phyloP scores from a whole-genome alignment of 2,329 filamentous ascomycete genomes.

The Talaromyces sp. region DNA sequence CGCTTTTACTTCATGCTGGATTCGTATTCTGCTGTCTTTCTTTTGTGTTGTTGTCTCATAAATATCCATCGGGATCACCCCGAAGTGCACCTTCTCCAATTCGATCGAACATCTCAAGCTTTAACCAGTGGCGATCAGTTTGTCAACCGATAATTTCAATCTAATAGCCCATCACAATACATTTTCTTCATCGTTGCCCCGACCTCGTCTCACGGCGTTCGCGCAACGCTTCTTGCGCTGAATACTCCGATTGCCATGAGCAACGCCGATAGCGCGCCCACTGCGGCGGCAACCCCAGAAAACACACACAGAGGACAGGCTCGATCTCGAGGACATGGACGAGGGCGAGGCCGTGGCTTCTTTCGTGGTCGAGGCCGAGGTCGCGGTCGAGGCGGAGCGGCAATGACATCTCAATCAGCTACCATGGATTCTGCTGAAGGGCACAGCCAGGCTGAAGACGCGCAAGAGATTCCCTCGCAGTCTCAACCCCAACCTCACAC shows the following conservation, averaged over 20 bases:
- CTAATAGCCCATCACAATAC: not conserved
- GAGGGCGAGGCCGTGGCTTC: slow-evolving; percentile 14
- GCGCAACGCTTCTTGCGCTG: not conserved
- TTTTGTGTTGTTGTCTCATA: not conserved
- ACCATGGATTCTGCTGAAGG: not conserved
- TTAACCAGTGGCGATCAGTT: not conserved
- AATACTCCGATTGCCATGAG: not conserved
- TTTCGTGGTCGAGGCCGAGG: slow-evolving; percentile 4
- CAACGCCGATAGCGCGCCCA: not conserved
- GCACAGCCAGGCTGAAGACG: not conserved
- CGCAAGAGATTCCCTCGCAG: not conserved
- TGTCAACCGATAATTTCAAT: not conserved
- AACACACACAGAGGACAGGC: slow-evolving; percentile 3
- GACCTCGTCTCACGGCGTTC: not conserved
- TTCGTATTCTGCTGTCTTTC: not conserved
- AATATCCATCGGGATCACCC: not conserved
- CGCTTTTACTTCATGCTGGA: not conserved
- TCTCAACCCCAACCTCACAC: not conserved
- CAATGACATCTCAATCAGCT: not conserved
- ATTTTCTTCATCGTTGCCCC: not conserved
- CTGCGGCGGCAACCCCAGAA: not conserved
- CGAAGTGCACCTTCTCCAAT: not conserved
- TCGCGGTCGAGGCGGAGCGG: not conserved
- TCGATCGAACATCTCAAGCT: not conserved
- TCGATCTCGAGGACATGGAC: slow-evolving; percentile 5